Conservation (phyloP, 768 basidiomycete species). For the Lentinula raphanica region DNA sequence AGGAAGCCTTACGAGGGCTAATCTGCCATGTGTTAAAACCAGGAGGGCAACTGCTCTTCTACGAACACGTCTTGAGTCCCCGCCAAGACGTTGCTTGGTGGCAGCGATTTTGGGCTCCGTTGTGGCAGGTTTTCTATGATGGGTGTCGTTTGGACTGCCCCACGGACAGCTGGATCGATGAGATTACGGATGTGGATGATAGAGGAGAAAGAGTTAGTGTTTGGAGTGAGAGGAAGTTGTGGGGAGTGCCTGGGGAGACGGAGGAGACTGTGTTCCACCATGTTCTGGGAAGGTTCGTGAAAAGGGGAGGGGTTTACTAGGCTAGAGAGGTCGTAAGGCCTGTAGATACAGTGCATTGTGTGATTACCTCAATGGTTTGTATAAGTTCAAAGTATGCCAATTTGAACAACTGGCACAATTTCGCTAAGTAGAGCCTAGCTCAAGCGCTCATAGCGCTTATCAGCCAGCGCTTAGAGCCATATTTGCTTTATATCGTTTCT, state of each 20-base stretch:
- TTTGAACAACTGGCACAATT: too few species aligned
- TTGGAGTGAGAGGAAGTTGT: constrained; percentile 46
- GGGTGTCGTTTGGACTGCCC: constrained; percentile 63
- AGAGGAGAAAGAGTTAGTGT: constrained; percentile 26
- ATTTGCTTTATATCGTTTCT: too few species aligned
- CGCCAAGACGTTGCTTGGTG: constrained; percentile 53
- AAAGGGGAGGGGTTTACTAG: constrained; percentile 17
- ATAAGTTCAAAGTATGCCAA: too few species aligned
- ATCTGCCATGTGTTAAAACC: constrained; percentile 47
- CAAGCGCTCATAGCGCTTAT: too few species aligned
- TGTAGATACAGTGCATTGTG: too few species aligned
- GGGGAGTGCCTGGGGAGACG: constrained; percentile 45
- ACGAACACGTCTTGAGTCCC: constrained; percentile 64
- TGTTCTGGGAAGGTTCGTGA: constrained; percentile 50
- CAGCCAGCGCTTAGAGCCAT: too few species aligned
- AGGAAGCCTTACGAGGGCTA: neutral
- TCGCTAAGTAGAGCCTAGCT: too few species aligned
- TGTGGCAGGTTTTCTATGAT: constrained; percentile 57
- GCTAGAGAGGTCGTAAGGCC: neutral
- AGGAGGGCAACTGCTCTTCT: constrained; percentile 60
- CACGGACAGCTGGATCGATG: constrained; percentile 42
- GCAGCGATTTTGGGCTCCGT: constrained; percentile 68
- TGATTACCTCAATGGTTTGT: too few species aligned
- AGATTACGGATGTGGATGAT: constrained; percentile 20
- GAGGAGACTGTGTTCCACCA: constrained; percentile 61